These are phyloP conservation scores for Apiospora pterosperma DNA, from an alignment of 2,329 filamentous ascomycete species.

Conservation along the genomic window DNA sequence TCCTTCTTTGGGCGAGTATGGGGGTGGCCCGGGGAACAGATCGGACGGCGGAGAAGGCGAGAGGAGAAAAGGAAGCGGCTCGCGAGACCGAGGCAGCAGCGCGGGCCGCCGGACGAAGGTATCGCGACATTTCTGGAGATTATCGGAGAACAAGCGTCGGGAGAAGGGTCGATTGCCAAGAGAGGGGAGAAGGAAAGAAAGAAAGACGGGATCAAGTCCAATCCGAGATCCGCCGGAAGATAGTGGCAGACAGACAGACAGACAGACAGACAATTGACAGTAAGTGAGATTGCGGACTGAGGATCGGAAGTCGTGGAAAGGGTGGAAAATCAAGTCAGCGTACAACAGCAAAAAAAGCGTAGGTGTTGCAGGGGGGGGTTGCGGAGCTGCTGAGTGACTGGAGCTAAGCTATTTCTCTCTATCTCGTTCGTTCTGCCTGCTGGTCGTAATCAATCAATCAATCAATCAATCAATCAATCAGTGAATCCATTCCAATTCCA, in stretches of 20 bases:
- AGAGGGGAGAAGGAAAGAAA: background rate
- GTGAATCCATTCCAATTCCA: too few relatives aligned
- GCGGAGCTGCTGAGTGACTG: background rate
- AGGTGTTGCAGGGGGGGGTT: background rate
- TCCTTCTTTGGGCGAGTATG: conserved; percentile 44
- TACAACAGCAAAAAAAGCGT: background rate
- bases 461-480: too few relatives aligned
- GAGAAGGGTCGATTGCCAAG: conserved; percentile 4
- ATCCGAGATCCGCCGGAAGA: background rate
- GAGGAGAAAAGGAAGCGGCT: conserved; percentile 27
- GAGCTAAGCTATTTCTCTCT: background rate
- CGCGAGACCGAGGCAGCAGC: conserved; percentile 42
- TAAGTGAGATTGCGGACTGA: background rate
- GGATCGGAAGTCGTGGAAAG: conserved; percentile 1
- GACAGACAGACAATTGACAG: background rate
- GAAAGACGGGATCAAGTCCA: background rate
- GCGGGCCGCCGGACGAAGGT: conserved; percentile 48
- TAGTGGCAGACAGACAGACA: too few relatives aligned
- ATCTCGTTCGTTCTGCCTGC: background rate
- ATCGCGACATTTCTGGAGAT: conserved; percentile 41
- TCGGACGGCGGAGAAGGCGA: conserved; percentile 33
- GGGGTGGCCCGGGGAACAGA: conserved; percentile 30
- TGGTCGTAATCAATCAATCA: background rate
- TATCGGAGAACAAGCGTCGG: conserved; percentile 4
- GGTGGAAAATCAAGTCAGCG: conserved; percentile 1